phyloP scores from a whole-genome alignment of 352 stramenopile species.

The Globisporangium radiosum region DNA sequence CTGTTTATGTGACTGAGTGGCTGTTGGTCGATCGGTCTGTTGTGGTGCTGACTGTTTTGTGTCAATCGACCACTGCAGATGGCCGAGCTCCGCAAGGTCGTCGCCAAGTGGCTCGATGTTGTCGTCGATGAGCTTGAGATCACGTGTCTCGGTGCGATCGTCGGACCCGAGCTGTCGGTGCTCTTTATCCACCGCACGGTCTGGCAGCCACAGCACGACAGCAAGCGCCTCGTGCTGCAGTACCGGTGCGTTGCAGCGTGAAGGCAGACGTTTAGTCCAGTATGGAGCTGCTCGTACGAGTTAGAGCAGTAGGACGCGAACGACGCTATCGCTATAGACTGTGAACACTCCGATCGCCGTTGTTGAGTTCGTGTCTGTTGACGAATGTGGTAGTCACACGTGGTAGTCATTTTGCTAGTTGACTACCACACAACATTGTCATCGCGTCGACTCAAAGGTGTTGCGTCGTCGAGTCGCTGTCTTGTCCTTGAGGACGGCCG shows the following conservation, averaged over 20 bases:
- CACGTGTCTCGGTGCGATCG: slow-evolving; percentile 43
- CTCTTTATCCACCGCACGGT: slow-evolving; percentile 63
- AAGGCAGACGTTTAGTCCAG: neutral
- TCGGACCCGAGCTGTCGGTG: slow-evolving; percentile 57
- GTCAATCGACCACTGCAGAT: slow-evolving; percentile 20
- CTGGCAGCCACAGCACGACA: slow-evolving; percentile 48
- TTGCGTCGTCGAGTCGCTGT: slow-evolving; percentile 5
- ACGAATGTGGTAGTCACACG: too few relatives aligned
- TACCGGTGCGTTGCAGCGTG: slow-evolving; percentile 32
- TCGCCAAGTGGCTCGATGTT: slow-evolving; percentile 26
- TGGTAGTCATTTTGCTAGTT: too few relatives aligned
- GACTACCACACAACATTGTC: too few relatives aligned
- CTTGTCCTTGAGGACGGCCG: slow-evolving; percentile 11
- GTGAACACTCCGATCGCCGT: too few relatives aligned
- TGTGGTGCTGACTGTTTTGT: neutral
- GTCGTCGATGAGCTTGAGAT: slow-evolving; percentile 36
- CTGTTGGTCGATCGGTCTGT: neutral
- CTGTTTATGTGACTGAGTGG: neutral
- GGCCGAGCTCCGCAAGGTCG: slow-evolving; percentile 49
- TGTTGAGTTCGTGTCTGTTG: too few relatives aligned
- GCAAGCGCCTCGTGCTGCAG: slow-evolving; percentile 38
- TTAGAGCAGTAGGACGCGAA: too few relatives aligned
- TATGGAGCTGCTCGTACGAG: too few relatives aligned
- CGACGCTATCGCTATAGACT: too few relatives aligned
- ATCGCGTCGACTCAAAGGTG: slow-evolving; percentile 2